phyloP scores from a whole-genome alignment of 345 rosid genomes.

The Euphorbia tirucalli region DNA sequence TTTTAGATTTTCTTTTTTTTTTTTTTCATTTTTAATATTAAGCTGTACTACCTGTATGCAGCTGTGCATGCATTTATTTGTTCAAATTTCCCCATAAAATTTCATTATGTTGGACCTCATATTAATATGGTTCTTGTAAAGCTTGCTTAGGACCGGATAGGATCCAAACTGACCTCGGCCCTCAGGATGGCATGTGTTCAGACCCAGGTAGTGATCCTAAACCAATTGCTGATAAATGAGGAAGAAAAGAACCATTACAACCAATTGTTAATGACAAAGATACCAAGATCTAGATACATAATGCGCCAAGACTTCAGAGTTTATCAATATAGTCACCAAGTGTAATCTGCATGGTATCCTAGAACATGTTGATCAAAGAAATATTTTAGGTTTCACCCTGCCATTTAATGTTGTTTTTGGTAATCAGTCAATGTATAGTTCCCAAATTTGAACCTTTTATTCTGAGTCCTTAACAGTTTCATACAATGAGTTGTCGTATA shows the following conservation, averaged over 20 bases:
- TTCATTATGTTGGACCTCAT: background rate
- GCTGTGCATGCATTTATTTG: background rate
- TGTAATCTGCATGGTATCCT: too few species aligned
- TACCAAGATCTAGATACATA: background rate
- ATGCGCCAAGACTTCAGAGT: too few species aligned
- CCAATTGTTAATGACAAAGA: slow-evolving; percentile 1
- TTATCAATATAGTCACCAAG: too few species aligned
- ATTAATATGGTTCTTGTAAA: background rate
- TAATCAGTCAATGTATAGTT: too few species aligned
- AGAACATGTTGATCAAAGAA: too few species aligned
- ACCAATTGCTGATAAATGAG: background rate
- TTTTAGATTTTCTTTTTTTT: background rate
- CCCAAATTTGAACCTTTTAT: too few species aligned
- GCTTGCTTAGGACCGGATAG: background rate
- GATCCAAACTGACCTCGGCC: background rate
- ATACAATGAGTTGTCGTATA: too few species aligned
- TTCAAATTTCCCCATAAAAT: background rate
- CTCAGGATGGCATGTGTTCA: background rate
- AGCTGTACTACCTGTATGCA: background rate
- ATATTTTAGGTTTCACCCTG: too few species aligned
- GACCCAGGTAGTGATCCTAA: background rate
- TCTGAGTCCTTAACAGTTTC: too few species aligned
- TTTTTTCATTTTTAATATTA: background rate
- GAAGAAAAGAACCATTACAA: slow-evolving; percentile 1
- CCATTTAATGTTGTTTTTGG: too few species aligned